A percentile compares a stretch with the other conserved stretches of the same genome.
These are phyloP conservation scores for Yamadazyma dendronema DNA, from an alignment of 1,139 yeast species.

Conservation along the genomic window DNA sequence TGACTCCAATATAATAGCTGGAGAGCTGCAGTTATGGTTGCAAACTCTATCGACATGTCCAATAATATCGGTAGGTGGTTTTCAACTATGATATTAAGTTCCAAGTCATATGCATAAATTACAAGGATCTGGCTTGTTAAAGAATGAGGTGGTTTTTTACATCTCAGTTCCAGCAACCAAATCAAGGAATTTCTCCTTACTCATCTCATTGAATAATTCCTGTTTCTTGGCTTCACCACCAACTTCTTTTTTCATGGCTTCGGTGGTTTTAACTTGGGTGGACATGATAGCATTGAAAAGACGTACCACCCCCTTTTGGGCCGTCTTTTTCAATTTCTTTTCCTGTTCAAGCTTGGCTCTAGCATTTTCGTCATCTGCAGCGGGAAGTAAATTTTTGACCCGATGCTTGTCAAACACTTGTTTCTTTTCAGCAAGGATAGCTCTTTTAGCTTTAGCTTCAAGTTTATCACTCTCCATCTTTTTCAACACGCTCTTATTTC, in stretches of 20 bases:
- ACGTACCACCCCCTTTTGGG: constrained; percentile 92
- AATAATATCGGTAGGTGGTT: constrained; percentile 39
- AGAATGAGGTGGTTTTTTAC: background rate
- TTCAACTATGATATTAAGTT: constrained; percentile 33
- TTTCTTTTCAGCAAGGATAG: constrained; percentile 70
- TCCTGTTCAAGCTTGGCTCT: constrained; percentile 69
- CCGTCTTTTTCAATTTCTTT: constrained; percentile 70
- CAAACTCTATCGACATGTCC: no score
- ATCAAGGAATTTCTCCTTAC: constrained; percentile 88
- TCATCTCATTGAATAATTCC: constrained; percentile 71
- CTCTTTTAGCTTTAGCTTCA: constrained; percentile 79
- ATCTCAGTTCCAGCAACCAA: constrained; percentile 70
- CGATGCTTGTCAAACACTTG: constrained; percentile 66
- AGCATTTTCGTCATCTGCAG: constrained; percentile 50
- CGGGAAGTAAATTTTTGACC: constrained; percentile 64
- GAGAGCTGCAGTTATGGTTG: no score
- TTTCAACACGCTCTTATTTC: constrained; percentile 66
- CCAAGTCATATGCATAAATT: background rate
- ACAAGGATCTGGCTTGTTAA: background rate
- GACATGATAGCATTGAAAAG: constrained; percentile 87
- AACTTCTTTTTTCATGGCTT: constrained; percentile 38
- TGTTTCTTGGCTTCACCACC: constrained; percentile 47
- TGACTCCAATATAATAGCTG: no score
- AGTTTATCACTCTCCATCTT: constrained; percentile 78
- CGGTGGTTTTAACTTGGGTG: constrained; percentile 66